A percentile compares a stretch with the other conserved stretches of the same genome.
These are phyloP conservation scores for Eucalyptus sp. DNA, from an alignment of 345 rosid genomes.

Conservation along the genomic window DNA sequence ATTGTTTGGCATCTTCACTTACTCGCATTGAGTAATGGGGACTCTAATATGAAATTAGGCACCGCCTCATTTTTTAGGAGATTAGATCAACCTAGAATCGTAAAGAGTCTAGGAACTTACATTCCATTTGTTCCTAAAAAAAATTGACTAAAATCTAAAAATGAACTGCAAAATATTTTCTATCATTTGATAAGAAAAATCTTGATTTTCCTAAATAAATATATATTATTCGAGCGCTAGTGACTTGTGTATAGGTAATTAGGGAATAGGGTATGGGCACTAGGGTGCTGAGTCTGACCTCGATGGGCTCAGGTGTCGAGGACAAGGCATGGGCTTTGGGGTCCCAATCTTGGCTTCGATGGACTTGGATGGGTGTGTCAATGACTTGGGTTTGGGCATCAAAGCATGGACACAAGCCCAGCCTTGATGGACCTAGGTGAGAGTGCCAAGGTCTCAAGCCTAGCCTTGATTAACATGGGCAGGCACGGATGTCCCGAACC, in stretches of 20 bases:
- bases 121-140: background rate
- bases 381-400: accelerated
- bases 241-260: background rate
- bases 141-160: no score
- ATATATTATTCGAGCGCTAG: background rate
- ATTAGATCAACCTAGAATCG: background rate
- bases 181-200: background rate
- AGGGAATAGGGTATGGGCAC: background rate
- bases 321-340: background rate
- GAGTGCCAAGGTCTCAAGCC: accelerated
- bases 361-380: accelerated
- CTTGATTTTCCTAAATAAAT: background rate
- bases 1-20: background rate
- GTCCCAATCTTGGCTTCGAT: background rate
- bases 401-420: background rate
- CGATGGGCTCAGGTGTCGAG: accelerated
- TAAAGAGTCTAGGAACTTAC: background rate
- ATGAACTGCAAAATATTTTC: background rate
- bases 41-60: background rate
- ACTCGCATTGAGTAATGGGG: background rate
- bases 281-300: background rate
- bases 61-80: background rate
- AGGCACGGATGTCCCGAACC: background rate
- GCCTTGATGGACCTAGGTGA: background rate
- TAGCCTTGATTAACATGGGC: background rate